These are phyloP conservation scores for Tolypocladium pustulatum DNA, from an alignment of 2,329 filamentous ascomycete genomes.

Conservation along the genomic window DNA sequence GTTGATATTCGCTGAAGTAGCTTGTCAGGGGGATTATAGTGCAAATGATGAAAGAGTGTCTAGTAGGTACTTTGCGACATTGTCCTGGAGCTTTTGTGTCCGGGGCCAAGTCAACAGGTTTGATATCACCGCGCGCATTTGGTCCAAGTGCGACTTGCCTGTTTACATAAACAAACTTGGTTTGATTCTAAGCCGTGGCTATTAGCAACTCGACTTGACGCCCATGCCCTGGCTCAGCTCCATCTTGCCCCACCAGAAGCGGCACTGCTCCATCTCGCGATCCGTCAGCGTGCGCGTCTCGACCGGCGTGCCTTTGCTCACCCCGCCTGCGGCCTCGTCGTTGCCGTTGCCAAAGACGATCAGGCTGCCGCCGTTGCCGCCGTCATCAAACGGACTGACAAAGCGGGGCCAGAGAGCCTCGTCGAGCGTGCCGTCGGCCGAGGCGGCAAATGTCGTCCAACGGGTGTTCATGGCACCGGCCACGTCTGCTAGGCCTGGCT, in stretches of 20 bases:
- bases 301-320: constrained; percentile 29
- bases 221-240: constrained; percentile 16
- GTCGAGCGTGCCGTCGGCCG: constrained; percentile 10
- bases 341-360: constrained; percentile 52
- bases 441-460: constrained; percentile 27
- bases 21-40: not conserved
- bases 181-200: not conserved
- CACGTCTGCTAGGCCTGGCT: constrained; percentile 25
- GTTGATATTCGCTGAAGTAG: not conserved
- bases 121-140: not conserved
- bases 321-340: constrained; percentile 36
- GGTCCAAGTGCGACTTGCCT: not conserved
- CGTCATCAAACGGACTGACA: constrained; percentile 24
- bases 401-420: constrained; percentile 30
- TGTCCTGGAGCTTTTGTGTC: not conserved
- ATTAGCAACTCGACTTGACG: not conserved
- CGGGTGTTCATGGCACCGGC: constrained; percentile 31
- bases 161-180: not conserved
- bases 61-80: too few relatives aligned
- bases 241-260: constrained; percentile 51
- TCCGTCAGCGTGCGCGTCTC: constrained; percentile 29
- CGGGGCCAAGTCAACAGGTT: not conserved
- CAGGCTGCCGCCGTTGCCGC: constrained; percentile 19
- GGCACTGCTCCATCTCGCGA: constrained; percentile 36
- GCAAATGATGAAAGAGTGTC: not conserved